Evolutionary conservation across 2,329 filamentous ascomycete genomes (phyloP).

Genomic region (Epichloe elymi): DNA sequence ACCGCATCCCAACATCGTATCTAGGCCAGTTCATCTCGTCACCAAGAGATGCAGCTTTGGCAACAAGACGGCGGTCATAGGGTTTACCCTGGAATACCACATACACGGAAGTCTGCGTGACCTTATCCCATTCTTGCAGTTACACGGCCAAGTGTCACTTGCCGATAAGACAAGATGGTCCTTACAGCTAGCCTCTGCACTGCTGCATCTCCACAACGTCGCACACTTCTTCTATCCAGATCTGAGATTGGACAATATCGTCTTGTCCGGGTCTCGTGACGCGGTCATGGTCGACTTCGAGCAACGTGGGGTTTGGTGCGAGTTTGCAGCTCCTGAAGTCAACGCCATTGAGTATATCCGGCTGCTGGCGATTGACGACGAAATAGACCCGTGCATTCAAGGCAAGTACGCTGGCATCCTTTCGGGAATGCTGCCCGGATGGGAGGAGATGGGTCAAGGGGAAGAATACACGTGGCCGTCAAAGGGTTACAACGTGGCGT

Average conservation of each 20-base stretch:
- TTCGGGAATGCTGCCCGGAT: slow-evolving; percentile 31
- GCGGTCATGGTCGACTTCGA: slow-evolving; percentile 49
- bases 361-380: slow-evolving; percentile 37
- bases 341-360: slow-evolving; percentile 45
- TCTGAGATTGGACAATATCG: slow-evolving; percentile 45
- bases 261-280: slow-evolving; percentile 33
- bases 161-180: slow-evolving; percentile 40
- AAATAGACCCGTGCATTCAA: slow-evolving; percentile 26
- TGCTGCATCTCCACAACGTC: slow-evolving; percentile 34
- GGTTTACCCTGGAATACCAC: slow-evolving; percentile 44
- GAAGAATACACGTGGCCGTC: slow-evolving; percentile 35
- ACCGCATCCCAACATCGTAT: slow-evolving; percentile 39
- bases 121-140: slow-evolving; percentile 35
- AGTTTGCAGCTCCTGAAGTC: slow-evolving; percentile 47
- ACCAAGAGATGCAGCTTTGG: slow-evolving; percentile 44
- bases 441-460: slow-evolving; percentile 25
- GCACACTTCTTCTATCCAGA: slow-evolving; percentile 42
- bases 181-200: slow-evolving; percentile 35
- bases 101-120: slow-evolving; percentile 41
- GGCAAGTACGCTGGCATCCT: slow-evolving; percentile 29
- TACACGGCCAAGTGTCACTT: slow-evolving; percentile 29
- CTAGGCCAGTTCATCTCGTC: slow-evolving; percentile 38
- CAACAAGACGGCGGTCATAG: slow-evolving; percentile 39
- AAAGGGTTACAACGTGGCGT: slow-evolving; percentile 41
- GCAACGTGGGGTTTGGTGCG: slow-evolving; percentile 49